These are phyloP conservation scores for Rhinocladiella mackenziei DNA, from an alignment of 2,329 filamentous ascomycete species.

Conservation along the genomic window DNA sequence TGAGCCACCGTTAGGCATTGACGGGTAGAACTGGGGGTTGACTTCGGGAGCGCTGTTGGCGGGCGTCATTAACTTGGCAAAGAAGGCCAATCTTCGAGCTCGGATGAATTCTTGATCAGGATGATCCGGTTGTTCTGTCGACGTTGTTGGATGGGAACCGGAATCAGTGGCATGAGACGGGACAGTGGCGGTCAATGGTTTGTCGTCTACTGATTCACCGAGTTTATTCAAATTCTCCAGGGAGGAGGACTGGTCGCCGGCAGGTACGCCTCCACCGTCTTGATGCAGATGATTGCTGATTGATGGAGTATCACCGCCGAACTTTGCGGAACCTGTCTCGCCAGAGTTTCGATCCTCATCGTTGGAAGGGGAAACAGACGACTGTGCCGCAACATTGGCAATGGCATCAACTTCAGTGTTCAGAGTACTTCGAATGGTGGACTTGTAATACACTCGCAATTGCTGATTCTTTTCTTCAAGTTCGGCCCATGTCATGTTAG, in stretches of 20 bases:
- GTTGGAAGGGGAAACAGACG: not conserved
- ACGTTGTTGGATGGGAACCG: not conserved
- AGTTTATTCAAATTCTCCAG: not conserved
- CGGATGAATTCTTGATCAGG: slow-evolving; percentile 20
- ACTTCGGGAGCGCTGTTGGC: not conserved
- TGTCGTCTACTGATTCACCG: not conserved
- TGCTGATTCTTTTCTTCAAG: slow-evolving; percentile 15
- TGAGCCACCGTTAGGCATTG: not conserved
- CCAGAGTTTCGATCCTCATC: not conserved
- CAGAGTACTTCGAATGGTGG: not conserved
- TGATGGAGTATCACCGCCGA: no score
- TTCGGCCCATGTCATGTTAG: slow-evolving; percentile 18
- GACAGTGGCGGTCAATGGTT: not conserved
- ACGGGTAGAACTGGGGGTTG: slow-evolving; percentile 1
- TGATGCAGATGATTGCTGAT: no score
- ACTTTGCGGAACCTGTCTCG: no score
- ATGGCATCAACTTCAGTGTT: not conserved
- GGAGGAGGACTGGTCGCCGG: no score
- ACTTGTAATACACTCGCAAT: slow-evolving; percentile 15
- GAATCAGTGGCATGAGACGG: slow-evolving; percentile 4
- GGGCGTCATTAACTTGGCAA: slow-evolving; percentile 10
- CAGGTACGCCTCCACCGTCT: no score
- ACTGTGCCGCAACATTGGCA: not conserved
- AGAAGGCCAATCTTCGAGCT: slow-evolving; percentile 23
- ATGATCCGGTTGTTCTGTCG: not conserved